Percentiles rank a stretch among this genome's conserved stretches.
Conservation (phyloP, 306 rosid species). For the Sechiopsis laciniata region DNA sequence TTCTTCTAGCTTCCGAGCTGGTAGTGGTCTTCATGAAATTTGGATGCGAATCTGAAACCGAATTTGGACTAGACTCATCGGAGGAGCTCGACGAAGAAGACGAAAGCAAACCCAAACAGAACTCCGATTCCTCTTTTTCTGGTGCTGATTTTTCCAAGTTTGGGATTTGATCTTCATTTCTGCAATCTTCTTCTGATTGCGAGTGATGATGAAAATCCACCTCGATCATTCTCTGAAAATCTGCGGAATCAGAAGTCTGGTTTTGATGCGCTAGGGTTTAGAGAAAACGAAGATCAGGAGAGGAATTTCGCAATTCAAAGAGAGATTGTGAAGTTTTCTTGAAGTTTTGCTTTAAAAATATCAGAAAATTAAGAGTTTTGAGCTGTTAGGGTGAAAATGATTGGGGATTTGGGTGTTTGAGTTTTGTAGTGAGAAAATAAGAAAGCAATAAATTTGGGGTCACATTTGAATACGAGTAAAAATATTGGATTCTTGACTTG, state of each 20-base stretch:
- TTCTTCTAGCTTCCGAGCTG: constrained; percentile 49
- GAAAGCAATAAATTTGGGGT: background rate
- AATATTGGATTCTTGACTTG: constrained; percentile 2
- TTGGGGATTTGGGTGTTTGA: background rate
- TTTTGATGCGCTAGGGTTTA: background rate
- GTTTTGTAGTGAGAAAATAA: background rate
- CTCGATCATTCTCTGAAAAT: constrained; percentile 13
- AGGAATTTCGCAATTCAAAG: background rate
- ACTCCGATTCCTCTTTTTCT: constrained; percentile 30
- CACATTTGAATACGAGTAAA: constrained; percentile 1
- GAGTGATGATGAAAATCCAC: constrained; percentile 1
- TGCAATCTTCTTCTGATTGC: background rate
- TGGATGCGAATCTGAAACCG: constrained; percentile 37
- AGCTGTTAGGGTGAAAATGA: background rate
- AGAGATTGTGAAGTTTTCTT: background rate
- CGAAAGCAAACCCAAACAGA: constrained; percentile 15
- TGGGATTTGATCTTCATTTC: background rate
- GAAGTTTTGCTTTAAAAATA: background rate
- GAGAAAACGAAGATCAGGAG: background rate
- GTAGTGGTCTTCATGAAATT: constrained; percentile 47
- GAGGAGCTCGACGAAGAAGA: constrained; percentile 30
- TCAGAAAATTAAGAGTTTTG: background rate
- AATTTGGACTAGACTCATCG: constrained; percentile 26
- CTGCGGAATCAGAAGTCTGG: background rate
- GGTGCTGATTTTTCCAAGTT: constrained; percentile 33